Percentiles rank a stretch among this genome's conserved stretches.
These are phyloP conservation scores for Trichophyton equinum DNA, from an alignment of 2,329 filamentous ascomycete species.

Conservation along the genomic window DNA sequence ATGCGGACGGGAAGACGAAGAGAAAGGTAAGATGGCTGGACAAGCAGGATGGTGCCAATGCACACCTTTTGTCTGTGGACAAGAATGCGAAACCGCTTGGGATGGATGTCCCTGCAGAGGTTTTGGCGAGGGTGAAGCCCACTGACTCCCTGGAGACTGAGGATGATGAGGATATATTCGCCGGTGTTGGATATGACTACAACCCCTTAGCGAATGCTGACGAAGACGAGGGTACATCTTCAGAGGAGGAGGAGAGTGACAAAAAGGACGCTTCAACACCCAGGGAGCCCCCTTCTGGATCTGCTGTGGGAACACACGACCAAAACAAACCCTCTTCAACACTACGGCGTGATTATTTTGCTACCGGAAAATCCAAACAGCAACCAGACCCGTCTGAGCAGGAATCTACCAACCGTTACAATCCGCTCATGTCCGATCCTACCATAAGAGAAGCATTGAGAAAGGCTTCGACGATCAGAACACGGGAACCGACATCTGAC, in stretches of 20 bases:
- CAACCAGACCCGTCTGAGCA: conserved; percentile 30
- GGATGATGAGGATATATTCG: conserved; percentile 45
- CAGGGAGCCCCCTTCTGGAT: neutral
- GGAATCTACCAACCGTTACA: conserved; percentile 23
- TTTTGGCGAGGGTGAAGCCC: conserved; percentile 23
- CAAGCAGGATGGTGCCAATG: conserved; percentile 23
- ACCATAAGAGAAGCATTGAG: conserved; percentile 73
- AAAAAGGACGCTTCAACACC: neutral
- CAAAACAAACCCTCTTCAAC: conserved; percentile 5
- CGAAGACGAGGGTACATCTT: conserved; percentile 36
- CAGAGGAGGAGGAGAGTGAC: conserved; percentile 31
- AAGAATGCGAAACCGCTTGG: conserved; percentile 38
- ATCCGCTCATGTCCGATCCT: conserved; percentile 53
- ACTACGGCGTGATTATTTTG: conserved; percentile 39
- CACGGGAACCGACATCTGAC: conserved; percentile 34
- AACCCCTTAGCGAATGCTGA: conserved; percentile 45
- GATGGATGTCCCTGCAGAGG: conserved; percentile 37
- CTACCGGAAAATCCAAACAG: conserved; percentile 16
- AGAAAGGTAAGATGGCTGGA: conserved; percentile 46
- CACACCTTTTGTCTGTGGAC: conserved; percentile 31
- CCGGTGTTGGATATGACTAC: conserved; percentile 47
- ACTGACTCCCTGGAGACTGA: conserved; percentile 29
- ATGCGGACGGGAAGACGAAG: conserved; percentile 49
- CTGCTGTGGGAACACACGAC: neutral
- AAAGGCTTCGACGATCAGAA: conserved; percentile 57